Evolutionary conservation across 2,329 filamentous ascomycete species (phyloP), one percentile per base, ranked within the genome.

Genomic region (Trichoderma pleuroti): DNA sequence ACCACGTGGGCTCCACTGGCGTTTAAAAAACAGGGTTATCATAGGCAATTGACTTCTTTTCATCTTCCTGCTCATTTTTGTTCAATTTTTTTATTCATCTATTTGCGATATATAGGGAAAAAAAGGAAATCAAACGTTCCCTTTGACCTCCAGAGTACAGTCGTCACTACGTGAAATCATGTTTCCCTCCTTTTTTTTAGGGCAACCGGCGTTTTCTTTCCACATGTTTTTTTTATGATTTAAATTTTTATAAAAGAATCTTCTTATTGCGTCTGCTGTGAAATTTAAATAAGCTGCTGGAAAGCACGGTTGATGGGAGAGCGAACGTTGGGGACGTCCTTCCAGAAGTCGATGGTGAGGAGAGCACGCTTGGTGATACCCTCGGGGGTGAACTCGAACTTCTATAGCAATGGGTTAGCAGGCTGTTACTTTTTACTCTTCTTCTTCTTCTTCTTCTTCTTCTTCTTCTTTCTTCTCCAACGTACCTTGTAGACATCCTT

Each of bases 321-420:
- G 83, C 96, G 93, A 79, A 98, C 87, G 85, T 95, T 94, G 81
- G 92, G 86, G 36, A 91, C 89, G 76, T 91, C 92, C 92, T 98
- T 98, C 92, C 94, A 99, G 90, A 98, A 99, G 81, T 98, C 90
- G 79, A 98, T 86, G 74, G 96, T 99, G 76, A 92, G 91, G 74
- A 93, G 83, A 72, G 95, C 96, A 78, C 96, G 94, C 92, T 98
- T 98, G 85, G 93, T 87, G 81, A 99, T 92, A 75, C 96, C 96
- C 85, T 97, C 95, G 68, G 96, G 93, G 63, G 95, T 99, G 87
- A 99, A 98, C 84, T 98, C 96, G 85, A 99, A 99, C 90, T 98
- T 98, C 92, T 97, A 78, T 77, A 80, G 65, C 70, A 64, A 46
- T 76, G 65, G 77, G 80, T 86, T 80, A 86, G 80, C 71, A 75